Conservation (phyloP, 2,329 filamentous ascomycete genomes). For the Phaeosphaeriaceae sp. region DNA sequence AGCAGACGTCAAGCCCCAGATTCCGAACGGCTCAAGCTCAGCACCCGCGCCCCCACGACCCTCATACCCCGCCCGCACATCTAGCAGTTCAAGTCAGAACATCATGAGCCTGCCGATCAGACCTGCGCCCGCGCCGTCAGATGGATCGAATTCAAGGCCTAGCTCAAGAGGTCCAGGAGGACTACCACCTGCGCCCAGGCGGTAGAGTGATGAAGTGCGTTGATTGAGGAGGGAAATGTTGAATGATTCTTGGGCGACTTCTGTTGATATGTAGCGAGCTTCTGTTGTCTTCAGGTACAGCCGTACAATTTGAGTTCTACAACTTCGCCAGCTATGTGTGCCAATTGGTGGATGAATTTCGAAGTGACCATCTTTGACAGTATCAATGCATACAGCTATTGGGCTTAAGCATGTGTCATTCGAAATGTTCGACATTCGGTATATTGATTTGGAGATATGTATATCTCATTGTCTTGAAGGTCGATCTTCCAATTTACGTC, state of each 20-base stretch:
- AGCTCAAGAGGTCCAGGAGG: constrained; percentile 32
- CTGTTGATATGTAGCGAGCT: constrained; percentile 1
- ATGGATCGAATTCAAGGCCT: constrained; percentile 34
- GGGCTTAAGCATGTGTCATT: too few species aligned
- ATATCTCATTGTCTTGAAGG: too few species aligned
- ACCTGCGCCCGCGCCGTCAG: constrained; percentile 48
- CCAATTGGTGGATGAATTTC: neutral
- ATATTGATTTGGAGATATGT: too few species aligned
- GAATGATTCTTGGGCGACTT: neutral
- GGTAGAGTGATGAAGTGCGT: constrained; percentile 42
- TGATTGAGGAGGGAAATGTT: neutral
- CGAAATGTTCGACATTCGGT: too few species aligned
- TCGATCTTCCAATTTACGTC: too few species aligned
- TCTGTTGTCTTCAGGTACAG: neutral
- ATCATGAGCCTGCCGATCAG: constrained; percentile 56
- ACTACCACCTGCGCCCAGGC: constrained; percentile 35
- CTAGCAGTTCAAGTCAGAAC: constrained; percentile 48
- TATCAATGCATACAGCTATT: neutral
- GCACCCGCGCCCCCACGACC: constrained; percentile 47
- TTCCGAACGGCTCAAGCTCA: constrained; percentile 31
- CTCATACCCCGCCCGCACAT: constrained; percentile 52
- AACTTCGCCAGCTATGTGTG: neutral
- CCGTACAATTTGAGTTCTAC: neutral
- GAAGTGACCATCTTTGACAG: neutral
- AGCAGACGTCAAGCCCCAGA: constrained; percentile 28